phyloP scores from a whole-genome alignment of 148 eudicot species.

The Rhododendron griersonianum region DNA sequence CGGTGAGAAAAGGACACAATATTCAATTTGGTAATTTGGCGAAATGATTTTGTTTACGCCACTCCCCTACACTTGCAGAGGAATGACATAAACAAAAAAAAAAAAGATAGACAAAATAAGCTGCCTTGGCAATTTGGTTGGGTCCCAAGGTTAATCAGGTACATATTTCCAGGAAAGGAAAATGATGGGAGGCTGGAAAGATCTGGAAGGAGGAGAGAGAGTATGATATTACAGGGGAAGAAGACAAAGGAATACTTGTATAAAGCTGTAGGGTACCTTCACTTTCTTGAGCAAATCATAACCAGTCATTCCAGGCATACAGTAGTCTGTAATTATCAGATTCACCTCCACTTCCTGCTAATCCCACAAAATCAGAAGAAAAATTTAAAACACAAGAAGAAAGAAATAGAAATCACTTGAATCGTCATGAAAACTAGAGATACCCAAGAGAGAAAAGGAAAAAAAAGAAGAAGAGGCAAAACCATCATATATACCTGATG shows the following conservation, averaged over 20 bases:
- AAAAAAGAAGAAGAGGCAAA: not conserved
- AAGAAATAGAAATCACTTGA: not conserved
- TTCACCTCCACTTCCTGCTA: constrained; percentile 76
- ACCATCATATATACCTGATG: constrained; percentile 33
- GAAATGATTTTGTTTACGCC: too few species aligned
- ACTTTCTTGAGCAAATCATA: constrained; percentile 96
- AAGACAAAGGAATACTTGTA: constrained; percentile 11
- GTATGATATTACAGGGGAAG: not conserved
- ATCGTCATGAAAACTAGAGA: not conserved
- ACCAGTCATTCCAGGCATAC: constrained; percentile 99
- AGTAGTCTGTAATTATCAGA: constrained; percentile 89
- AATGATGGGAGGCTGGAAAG: not conserved
- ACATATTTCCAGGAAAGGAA: constrained; percentile 24
- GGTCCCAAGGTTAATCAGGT: not conserved
- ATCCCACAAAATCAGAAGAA: not conserved
- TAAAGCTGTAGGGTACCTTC: constrained; percentile 50
- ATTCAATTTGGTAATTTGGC: not conserved
- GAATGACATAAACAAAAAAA: too few species aligned
- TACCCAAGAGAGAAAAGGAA: not conserved
- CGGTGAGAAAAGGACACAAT: constrained; percentile 14
- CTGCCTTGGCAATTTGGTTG: not conserved
- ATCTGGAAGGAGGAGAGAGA: constrained; percentile 1
- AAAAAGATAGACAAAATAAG: too few species aligned
- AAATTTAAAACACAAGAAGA: not conserved
- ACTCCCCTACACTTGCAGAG: too few species aligned